Evolutionary conservation across 2,329 filamentous ascomycete species (phyloP).

Genomic region (Penicillium sp.): DNA sequence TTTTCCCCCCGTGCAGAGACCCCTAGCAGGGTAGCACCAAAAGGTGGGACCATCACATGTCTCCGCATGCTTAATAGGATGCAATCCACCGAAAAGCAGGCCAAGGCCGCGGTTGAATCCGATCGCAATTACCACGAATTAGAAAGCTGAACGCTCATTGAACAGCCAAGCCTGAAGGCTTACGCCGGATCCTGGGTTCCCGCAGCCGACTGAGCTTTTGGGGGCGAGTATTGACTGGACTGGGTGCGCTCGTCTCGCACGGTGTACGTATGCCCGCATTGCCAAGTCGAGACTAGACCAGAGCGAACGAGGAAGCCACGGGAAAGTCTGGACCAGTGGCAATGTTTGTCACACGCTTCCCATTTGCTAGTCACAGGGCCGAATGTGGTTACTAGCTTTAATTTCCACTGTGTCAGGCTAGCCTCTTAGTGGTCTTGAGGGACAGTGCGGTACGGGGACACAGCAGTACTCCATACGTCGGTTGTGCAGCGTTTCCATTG

Average conservation of each 20-base stretch:
- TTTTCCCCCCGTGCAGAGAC: background rate
- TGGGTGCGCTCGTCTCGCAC: slow-evolving; percentile 5
- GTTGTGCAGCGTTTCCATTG: slow-evolving; percentile 3
- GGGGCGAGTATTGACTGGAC: background rate
- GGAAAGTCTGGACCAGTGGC: slow-evolving; percentile 1
- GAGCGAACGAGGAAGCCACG: background rate
- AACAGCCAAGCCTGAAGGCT: slow-evolving; percentile 14
- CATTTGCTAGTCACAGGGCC: background rate
- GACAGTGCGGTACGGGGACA: background rate
- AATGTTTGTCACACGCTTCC: background rate
- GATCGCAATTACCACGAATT: slow-evolving; percentile 9
- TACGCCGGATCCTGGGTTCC: slow-evolving; percentile 6
- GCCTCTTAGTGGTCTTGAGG: background rate
- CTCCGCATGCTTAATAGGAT: slow-evolving; percentile 6
- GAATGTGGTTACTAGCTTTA: background rate
- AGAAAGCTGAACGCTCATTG: slow-evolving; percentile 7
- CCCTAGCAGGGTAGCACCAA: slow-evolving; percentile 12
- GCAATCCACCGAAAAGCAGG: slow-evolving; percentile 5
- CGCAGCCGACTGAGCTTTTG: slow-evolving; percentile 5
- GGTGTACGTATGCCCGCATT: slow-evolving; percentile 7
- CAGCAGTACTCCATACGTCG: no score
- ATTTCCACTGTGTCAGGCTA: slow-evolving; percentile 1
- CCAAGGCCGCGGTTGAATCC: slow-evolving; percentile 20
- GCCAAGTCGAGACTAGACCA: slow-evolving; percentile 7
- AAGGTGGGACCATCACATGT: slow-evolving; percentile 14